These are phyloP conservation scores for Mortierella sp. DNA, from an alignment of 371 early-diverging fungal species.

Conservation along the genomic window DNA sequence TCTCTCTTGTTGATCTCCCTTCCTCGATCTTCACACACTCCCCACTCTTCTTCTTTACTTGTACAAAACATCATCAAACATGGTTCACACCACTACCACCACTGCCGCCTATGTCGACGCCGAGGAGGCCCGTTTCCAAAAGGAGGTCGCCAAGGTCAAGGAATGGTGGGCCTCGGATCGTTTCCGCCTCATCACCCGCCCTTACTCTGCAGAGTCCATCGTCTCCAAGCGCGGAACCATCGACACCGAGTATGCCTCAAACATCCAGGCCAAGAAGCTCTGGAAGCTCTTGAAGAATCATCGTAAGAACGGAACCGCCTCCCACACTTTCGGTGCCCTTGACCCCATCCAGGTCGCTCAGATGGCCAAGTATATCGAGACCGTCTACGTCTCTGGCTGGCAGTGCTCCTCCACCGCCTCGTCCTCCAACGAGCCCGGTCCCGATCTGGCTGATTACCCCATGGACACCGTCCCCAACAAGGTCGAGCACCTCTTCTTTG, in stretches of 20 bases:
- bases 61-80: slow-evolving; percentile 9
- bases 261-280: slow-evolving; percentile 93
- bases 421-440: slow-evolving; percentile 98
- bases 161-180: slow-evolving; percentile 91
- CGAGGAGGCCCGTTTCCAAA: slow-evolving; percentile 79
- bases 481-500: slow-evolving; percentile 98
- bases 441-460: slow-evolving; percentile 99
- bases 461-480: slow-evolving; percentile 99
- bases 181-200: slow-evolving; percentile 88
- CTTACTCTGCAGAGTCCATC: slow-evolving; percentile 93
- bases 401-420: slow-evolving; percentile 98
- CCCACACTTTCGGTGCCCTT: slow-evolving; percentile 95
- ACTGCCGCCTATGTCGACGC: slow-evolving; percentile 61
- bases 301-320: slow-evolving; percentile 82
- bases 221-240: slow-evolving; percentile 93
- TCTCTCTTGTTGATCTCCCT: background rate
- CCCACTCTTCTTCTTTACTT: slow-evolving; percentile 9
- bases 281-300: slow-evolving; percentile 88
- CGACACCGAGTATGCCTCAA: slow-evolving; percentile 81
- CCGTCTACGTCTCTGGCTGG: slow-evolving; percentile 98
- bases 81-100: slow-evolving; percentile 55
- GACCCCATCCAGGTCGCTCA: slow-evolving; percentile 97
- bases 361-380: slow-evolving; percentile 98
- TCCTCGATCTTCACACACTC: slow-evolving; percentile 18
- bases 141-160: slow-evolving; percentile 87